Evolutionary conservation across 768 basidiomycete species (phyloP).

Genomic region (Lepiota venenata): DNA sequence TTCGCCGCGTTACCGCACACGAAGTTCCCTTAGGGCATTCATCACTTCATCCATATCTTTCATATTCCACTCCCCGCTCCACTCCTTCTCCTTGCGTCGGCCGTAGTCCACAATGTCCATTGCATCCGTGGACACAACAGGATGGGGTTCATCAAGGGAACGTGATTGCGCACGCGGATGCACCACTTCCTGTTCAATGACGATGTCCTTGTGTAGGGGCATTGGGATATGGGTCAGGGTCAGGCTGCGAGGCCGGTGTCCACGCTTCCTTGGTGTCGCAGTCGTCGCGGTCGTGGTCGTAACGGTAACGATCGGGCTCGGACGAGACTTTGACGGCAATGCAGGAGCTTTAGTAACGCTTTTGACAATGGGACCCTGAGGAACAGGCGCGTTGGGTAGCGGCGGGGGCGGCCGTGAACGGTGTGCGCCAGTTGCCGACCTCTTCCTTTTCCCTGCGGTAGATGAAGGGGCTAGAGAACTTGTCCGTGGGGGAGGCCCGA

Average conservation of each 20-base stretch:
- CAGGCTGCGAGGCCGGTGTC: constrained; percentile 15
- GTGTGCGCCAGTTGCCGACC: not conserved
- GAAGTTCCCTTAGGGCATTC: constrained; percentile 26
- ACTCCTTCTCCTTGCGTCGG: constrained; percentile 31
- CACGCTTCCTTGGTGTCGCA: constrained; percentile 2
- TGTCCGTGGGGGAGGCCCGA: constrained; percentile 15
- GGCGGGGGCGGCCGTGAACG: not conserved
- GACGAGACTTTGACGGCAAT: not conserved
- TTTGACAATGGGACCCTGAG: not conserved
- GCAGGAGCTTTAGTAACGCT: not conserved
- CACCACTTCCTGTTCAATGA: constrained; percentile 3
- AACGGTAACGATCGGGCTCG: not conserved
- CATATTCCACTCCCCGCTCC: constrained; percentile 38
- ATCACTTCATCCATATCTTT: constrained; percentile 32
- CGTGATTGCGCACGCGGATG: not conserved
- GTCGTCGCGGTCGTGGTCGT: not conserved
- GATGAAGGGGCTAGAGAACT: not conserved
- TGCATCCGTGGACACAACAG: not conserved
- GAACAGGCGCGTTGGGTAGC: not conserved
- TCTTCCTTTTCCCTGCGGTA: not conserved
- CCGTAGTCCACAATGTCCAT: constrained; percentile 17
- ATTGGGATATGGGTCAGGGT: constrained; percentile 9
- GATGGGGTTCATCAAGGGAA: constrained; percentile 1
- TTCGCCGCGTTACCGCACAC: constrained; percentile 13
- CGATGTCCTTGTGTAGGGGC: not conserved